Base-by-base conservation (phyloP, 106 monocot genomes). In the Allium sativum region DNA sequence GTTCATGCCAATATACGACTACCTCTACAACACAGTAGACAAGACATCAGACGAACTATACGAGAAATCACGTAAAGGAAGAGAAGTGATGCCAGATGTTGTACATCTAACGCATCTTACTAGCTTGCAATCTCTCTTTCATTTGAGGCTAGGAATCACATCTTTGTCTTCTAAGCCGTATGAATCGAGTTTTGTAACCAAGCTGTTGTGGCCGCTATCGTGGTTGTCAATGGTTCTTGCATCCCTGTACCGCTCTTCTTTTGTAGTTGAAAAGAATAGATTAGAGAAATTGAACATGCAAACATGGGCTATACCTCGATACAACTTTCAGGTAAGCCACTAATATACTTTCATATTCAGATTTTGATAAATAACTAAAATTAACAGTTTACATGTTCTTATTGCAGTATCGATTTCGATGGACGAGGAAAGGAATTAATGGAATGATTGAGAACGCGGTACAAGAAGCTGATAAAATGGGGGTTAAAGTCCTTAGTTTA, bases 1-100 rank as follows among this genome's bases (percentile, higher is more conserved):
- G 14, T 87, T 87, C 76, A 82, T 87, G 87, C 87, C 87, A 59
- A 76, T 87, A 45, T 87, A 87, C 21, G 87, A 87, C 56, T 87
- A 87, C 68, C 56, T 87, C 15, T 87, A 87, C 55, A 66, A 70
- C 68, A 87, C 87, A 15, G 61, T 72, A 67, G 87, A 87, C 66
- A 87, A 87, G 45, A 77, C 82, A 18, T 55, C 73, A 14, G 77
- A 87, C 48, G 76, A 71, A 8, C 48, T 87, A 18, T 87, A 87
- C 40, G 74, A 82, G 52, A 74, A 15, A 3, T 76, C 82, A 6
- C 64, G 77, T 10, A 73, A 75, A 56, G 76, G 79, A 19, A 77
- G 77, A 56, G 77, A 82, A 18, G 82, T 81, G 57, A 61, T 13
- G n/a, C 44, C 67, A 22, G 79, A 87, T 71, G 78, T 79, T 40